These are phyloP conservation scores for Xanthoconium separans DNA, from an alignment of 1,284 basidiomycete genomes.

Conservation along the genomic window DNA sequence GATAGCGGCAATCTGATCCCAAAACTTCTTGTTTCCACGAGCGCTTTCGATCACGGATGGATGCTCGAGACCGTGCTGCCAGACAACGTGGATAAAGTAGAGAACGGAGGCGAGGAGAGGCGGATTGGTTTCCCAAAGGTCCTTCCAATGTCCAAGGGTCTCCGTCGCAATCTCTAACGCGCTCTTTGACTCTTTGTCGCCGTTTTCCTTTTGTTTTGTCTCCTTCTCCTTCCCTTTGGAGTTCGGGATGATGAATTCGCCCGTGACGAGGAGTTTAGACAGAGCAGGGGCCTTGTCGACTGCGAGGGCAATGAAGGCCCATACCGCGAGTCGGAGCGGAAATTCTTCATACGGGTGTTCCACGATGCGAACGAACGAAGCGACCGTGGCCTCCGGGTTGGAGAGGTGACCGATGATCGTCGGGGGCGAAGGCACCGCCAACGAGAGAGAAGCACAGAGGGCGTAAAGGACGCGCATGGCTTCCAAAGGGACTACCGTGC, in stretches of 20 bases:
- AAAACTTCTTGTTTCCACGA: conserved; percentile 58
- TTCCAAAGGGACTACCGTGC: conserved; percentile 56
- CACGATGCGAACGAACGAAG: conserved; percentile 61
- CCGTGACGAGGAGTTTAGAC: conserved; percentile 79
- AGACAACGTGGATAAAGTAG: conserved; percentile 78
- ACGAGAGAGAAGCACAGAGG: conserved; percentile 65
- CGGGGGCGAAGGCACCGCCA: conserved; percentile 54
- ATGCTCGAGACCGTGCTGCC: conserved; percentile 83
- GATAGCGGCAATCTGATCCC: conserved; percentile 61
- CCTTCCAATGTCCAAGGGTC: conserved; percentile 67
- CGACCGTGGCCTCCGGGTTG: conserved; percentile 66
- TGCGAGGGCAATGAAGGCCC: conserved; percentile 82
- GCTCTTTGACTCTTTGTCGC: conserved; percentile 42
- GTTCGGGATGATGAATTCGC: conserved; percentile 55
- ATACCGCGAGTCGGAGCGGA: conserved; percentile 68
- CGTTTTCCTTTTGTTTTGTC: conserved; percentile 5
- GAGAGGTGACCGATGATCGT: conserved; percentile 73
- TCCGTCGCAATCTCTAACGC: conserved; percentile 67
- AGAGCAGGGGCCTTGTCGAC: conserved; percentile 88
- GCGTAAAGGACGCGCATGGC: conserved; percentile 66
- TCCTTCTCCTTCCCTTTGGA: conserved; percentile 41
- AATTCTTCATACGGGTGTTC: conserved; percentile 73
- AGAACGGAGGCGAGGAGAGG: conserved; percentile 75
- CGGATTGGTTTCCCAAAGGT: conserved; percentile 74
- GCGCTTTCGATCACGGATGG: conserved; percentile 55